A percentile compares a stretch with the other conserved stretches of the same genome.
Conservation (phyloP, 306 rosid species). For the Carpinus viminea region DNA sequence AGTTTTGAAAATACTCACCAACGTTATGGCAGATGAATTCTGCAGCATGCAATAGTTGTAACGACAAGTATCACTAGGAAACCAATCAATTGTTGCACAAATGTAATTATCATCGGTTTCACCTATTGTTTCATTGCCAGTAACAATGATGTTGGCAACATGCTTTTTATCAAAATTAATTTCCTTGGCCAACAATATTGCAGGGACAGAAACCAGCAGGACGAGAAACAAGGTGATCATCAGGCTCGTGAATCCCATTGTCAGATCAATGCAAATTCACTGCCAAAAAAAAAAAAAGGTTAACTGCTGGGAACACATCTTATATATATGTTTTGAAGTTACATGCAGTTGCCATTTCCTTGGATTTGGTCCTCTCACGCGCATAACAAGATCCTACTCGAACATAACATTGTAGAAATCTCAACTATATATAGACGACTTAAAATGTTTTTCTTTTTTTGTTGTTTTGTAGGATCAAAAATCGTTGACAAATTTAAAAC, state of each 20-base stretch:
- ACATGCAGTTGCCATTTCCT: background rate
- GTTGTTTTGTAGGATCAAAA: too few relatives aligned
- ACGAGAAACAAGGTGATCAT: conserved; percentile 39
- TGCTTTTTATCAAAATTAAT: conserved; percentile 37
- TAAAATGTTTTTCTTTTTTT: too few relatives aligned
- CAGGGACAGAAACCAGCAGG: conserved; percentile 48
- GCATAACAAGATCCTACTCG: too few relatives aligned
- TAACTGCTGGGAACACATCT: conserved; percentile 11
- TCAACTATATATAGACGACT: too few relatives aligned
- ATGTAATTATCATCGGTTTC: conserved; percentile 69
- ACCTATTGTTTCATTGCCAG: conserved; percentile 55
- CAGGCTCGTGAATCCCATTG: conserved; percentile 52
- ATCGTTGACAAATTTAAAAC: too few relatives aligned
- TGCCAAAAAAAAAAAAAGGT: conserved; percentile 27
- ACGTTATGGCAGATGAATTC: conserved; percentile 55
- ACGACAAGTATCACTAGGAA: conserved; percentile 86
- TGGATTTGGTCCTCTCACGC: too few relatives aligned
- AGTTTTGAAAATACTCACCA: conserved; percentile 46
- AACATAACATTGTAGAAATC: too few relatives aligned
- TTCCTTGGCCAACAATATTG: conserved; percentile 45
- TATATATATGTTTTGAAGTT: conserved; percentile 6
- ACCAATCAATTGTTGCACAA: conserved; percentile 99
- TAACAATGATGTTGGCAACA: conserved; percentile 35
- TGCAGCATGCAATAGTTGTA: conserved; percentile 84
- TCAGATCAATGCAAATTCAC: conserved; percentile 32